A percentile compares a stretch with the other conserved stretches of the same genome.
Evolutionary conservation across 257 asterid species (phyloP).

Genomic region (Solanum paucissectum): DNA sequence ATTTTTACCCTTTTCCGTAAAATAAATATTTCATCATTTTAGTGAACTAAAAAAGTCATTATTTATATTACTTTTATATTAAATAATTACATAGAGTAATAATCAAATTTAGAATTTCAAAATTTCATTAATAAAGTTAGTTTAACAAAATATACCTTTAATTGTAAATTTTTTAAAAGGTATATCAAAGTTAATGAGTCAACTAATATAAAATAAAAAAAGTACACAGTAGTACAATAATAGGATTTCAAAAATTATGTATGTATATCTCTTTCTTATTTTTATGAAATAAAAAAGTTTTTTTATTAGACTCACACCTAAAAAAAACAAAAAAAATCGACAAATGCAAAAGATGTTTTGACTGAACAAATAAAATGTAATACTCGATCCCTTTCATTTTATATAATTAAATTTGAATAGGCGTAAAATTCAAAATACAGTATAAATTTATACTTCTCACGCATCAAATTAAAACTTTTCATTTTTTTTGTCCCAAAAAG

Average conservation of each 20-base stretch:
- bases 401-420: not conserved
- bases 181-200: too few relatives aligned
- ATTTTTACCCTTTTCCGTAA: too few relatives aligned
- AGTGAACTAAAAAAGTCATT: not conserved
- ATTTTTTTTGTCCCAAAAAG: not conserved
- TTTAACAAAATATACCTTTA: too few relatives aligned
- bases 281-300: not conserved
- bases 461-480: not conserved
- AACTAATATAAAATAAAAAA: too few relatives aligned
- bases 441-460: not conserved
- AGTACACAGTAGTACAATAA: too few relatives aligned
- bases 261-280: too few relatives aligned
- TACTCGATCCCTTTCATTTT: not conserved
- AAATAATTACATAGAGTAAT: too few relatives aligned
- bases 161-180: too few relatives aligned
- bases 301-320: not conserved
- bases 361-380: not conserved
- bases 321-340: not conserved
- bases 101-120: too few relatives aligned
- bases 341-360: not conserved
- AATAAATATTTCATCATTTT: too few relatives aligned
- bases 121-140: too few relatives aligned
- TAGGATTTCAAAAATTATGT: not conserved
- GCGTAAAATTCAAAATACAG: not conserved
- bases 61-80: too few relatives aligned